These are phyloP conservation scores for Opeltia flavorubescens DNA, from an alignment of 495 filamentous ascomycete genomes.

Conservation along the genomic window DNA sequence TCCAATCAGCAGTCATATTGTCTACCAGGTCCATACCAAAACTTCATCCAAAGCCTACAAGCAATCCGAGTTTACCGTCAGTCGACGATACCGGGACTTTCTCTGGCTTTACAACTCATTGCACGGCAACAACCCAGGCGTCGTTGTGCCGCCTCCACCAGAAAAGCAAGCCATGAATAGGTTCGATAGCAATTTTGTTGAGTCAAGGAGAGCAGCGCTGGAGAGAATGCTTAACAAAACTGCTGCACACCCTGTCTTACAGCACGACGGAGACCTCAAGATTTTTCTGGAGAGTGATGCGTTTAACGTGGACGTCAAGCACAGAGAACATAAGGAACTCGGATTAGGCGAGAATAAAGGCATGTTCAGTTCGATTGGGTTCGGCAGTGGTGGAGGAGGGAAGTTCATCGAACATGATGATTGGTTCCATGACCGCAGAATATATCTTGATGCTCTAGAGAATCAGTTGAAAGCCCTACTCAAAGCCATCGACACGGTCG, in stretches of 20 bases:
- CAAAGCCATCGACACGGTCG: conserved; percentile 86
- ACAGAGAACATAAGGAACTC: conserved; percentile 87
- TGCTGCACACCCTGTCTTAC: conserved; percentile 75
- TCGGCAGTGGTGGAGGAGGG: conserved; percentile 48
- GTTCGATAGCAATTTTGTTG: conserved; percentile 94
- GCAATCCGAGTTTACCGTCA: conserved; percentile 79
- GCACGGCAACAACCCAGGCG: conserved; percentile 85
- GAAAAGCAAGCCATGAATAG: conserved; percentile 96
- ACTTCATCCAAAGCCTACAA: conserved; percentile 94
- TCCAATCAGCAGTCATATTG: conserved; percentile 90
- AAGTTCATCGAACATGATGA: conserved; percentile 99
- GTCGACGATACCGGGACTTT: conserved; percentile 88
- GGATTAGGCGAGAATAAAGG: conserved; percentile 82
- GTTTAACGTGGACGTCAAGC: conserved; percentile 92
- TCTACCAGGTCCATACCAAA: conserved; percentile 90
- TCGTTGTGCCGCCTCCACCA: conserved; percentile 89
- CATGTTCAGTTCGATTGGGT: conserved; percentile 72
- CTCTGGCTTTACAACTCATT: conserved; percentile 92
- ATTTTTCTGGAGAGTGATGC: conserved; percentile 91
- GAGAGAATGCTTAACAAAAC: conserved; percentile 97
- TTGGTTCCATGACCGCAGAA: conserved; percentile 93
- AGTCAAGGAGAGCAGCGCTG: conserved; percentile 73
- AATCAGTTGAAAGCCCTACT: conserved; percentile 86
- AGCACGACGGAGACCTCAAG: conserved; percentile 87
- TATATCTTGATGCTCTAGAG: conserved; percentile 90